Percentiles rank a stretch among this genome's conserved stretches.
phyloP scores from a whole-genome alignment of 1,284 basidiomycete genomes.

The Kwoniella shivajii region DNA sequence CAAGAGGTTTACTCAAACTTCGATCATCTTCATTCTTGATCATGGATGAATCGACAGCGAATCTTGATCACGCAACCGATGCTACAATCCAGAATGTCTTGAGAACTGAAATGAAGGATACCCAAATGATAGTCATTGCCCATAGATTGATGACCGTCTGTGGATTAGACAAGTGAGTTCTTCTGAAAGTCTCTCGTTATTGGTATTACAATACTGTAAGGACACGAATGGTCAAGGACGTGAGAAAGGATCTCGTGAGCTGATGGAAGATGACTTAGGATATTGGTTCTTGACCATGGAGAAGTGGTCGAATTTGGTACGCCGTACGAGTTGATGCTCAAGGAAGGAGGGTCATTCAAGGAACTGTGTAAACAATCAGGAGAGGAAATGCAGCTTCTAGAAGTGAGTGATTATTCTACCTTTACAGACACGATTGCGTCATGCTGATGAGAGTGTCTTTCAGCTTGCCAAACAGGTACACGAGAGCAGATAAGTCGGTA shows the following conservation, averaged over 20 bases:
- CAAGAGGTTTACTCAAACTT: conserved; percentile 59
- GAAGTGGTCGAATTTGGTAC: conserved; percentile 57
- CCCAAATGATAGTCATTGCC: conserved; percentile 56
- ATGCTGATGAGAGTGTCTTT: neutral
- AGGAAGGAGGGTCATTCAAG: conserved; percentile 50
- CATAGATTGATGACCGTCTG: conserved; percentile 58
- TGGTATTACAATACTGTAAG: neutral
- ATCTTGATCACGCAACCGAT: conserved; percentile 56
- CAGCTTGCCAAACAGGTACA: conserved; percentile 5
- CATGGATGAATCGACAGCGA: conserved; percentile 60
- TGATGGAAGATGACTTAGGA: conserved; percentile 44
- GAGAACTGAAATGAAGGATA: conserved; percentile 51
- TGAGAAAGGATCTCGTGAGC: conserved; percentile 4
- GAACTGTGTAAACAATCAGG: conserved; percentile 55
- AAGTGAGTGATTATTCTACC: conserved; percentile 28
- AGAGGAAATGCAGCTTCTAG: conserved; percentile 49
- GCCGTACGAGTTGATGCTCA: conserved; percentile 55
- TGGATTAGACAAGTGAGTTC: conserved; percentile 53
- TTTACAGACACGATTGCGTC: neutral
- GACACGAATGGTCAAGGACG: no score
- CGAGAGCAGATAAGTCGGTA: neutral
- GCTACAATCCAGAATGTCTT: conserved; percentile 56
- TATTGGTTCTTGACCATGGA: conserved; percentile 58
- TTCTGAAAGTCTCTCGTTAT: neutral
- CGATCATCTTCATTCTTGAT: conserved; percentile 58